These are phyloP conservation scores for Lojkania enalia DNA, from an alignment of 2,329 filamentous ascomycete species.

Conservation along the genomic window DNA sequence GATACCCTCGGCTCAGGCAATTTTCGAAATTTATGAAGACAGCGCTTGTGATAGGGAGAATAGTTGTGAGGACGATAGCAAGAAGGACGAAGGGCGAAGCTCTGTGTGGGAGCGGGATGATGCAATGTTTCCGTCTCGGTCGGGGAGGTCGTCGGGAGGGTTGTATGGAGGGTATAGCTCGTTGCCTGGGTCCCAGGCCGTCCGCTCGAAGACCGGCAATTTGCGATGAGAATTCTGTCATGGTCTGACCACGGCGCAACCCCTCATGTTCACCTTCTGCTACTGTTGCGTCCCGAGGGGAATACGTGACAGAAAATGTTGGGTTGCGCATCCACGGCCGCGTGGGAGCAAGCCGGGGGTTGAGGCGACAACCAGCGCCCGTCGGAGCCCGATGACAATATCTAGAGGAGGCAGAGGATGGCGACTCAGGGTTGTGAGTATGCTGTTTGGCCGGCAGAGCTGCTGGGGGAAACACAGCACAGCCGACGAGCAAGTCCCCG, in stretches of 20 bases:
- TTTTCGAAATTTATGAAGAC: constrained; percentile 80
- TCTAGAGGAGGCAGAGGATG: background rate
- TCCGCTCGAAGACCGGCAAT: too few species aligned
- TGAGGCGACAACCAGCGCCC: background rate
- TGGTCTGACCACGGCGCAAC: constrained; percentile 15
- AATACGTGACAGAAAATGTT: too few species aligned
- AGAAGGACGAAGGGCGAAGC: constrained; percentile 28
- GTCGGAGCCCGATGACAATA: background rate
- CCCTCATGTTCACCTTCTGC: constrained; percentile 42
- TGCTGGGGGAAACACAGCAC: constrained; percentile 3
- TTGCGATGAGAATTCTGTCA: too few species aligned
- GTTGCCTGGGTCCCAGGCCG: constrained; percentile 16
- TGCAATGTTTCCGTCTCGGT: constrained; percentile 29
- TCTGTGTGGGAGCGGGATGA: constrained; percentile 9
- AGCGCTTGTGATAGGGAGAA: constrained; percentile 34
- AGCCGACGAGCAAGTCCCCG: constrained; percentile 21
- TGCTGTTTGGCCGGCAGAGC: background rate
- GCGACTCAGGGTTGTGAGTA: background rate
- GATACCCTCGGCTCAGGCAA: constrained; percentile 67
- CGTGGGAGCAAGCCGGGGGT: constrained; percentile 3
- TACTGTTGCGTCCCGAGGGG: too few species aligned
- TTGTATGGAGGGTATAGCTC: constrained; percentile 30
- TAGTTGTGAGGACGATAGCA: constrained; percentile 23
- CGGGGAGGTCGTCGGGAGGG: constrained; percentile 36
- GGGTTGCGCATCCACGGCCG: constrained; percentile 11